These are phyloP conservation scores for Chlorociboria aeruginascens DNA, from an alignment of 495 filamentous ascomycete species.

Conservation along the genomic window DNA sequence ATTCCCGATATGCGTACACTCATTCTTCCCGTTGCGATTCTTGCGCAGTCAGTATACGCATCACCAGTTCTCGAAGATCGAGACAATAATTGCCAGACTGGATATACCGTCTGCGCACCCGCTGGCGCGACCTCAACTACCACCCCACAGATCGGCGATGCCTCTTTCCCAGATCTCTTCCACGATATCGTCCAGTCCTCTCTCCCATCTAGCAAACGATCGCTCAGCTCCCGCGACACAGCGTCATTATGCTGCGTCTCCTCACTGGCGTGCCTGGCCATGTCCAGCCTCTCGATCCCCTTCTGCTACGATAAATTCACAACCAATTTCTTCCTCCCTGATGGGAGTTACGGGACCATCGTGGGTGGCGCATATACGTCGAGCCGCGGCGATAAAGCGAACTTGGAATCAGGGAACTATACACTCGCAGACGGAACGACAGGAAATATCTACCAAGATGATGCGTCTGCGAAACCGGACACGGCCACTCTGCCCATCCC, in stretches of 20 bases:
- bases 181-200: constrained; percentile 13
- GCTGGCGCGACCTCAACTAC: constrained; percentile 6
- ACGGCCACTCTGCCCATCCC: constrained; percentile 27
- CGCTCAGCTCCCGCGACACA: neutral
- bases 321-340: constrained; percentile 29
- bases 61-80: too few species aligned
- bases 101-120: constrained; percentile 12
- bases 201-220: constrained; percentile 8
- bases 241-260: constrained; percentile 14
- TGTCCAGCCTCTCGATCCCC: constrained; percentile 8
- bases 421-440: constrained; percentile 20
- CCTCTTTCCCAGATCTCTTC: constrained; percentile 11
- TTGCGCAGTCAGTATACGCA: too few species aligned
- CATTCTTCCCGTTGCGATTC: too few species aligned
- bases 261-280: constrained; percentile 7
- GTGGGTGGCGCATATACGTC: constrained; percentile 24
- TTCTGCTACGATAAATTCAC: constrained; percentile 29
- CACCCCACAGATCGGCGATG: constrained; percentile 12
- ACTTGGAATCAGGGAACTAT: constrained; percentile 27
- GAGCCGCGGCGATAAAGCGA: constrained; percentile 19
- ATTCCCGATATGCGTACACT: too few species aligned
- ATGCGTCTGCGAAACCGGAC: constrained; percentile 23
- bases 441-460: constrained; percentile 26
- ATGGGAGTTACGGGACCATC: constrained; percentile 27
- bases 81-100: constrained; percentile 1